phyloP scores from a whole-genome alignment of 2,329 filamentous ascomycete species.

The Ilyonectria mors-panacis region DNA sequence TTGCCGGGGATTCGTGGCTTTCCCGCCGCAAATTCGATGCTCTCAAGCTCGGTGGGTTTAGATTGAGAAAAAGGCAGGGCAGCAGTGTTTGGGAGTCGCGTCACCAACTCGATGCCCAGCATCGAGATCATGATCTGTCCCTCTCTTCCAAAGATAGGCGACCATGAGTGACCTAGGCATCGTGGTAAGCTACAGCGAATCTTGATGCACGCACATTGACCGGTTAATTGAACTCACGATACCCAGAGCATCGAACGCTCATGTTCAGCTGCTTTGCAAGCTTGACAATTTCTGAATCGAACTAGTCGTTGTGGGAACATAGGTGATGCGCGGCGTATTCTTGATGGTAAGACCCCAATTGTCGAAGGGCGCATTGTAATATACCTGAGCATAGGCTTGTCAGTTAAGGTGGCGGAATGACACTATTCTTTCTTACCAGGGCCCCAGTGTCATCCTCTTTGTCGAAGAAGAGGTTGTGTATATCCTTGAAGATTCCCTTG shows the following conservation, averaged over 20 bases:
- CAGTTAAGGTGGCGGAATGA: background rate
- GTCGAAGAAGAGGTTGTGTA: background rate
- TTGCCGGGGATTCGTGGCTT: conserved; percentile 20
- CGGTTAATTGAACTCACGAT: conserved; percentile 8
- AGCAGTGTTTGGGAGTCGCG: conserved; percentile 14
- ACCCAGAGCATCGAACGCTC: conserved; percentile 30
- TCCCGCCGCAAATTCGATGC: background rate
- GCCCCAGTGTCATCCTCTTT: background rate
- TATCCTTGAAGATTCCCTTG: background rate
- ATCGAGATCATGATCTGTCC: conserved; percentile 29
- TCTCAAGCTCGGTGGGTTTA: conserved; percentile 18
- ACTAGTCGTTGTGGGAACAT: background rate
- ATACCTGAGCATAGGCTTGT: background rate
- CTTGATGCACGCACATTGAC: too few species aligned
- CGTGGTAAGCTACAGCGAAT: background rate
- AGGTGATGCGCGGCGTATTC: conserved; percentile 24
- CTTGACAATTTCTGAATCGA: conserved; percentile 20
- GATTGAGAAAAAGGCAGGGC: conserved; percentile 19
- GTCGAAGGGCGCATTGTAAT: conserved; percentile 13
- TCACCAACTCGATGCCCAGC: conserved; percentile 7
- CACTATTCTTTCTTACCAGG: background rate
- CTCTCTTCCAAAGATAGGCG: conserved; percentile 27
- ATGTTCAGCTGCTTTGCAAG: conserved; percentile 13
- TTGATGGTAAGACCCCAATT: conserved; percentile 29
- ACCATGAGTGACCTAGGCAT: conserved; percentile 29